Evolutionary conservation across 192 early-diverging fungal species (phyloP).

Genomic region (Lobosporangium transversale): DNA sequence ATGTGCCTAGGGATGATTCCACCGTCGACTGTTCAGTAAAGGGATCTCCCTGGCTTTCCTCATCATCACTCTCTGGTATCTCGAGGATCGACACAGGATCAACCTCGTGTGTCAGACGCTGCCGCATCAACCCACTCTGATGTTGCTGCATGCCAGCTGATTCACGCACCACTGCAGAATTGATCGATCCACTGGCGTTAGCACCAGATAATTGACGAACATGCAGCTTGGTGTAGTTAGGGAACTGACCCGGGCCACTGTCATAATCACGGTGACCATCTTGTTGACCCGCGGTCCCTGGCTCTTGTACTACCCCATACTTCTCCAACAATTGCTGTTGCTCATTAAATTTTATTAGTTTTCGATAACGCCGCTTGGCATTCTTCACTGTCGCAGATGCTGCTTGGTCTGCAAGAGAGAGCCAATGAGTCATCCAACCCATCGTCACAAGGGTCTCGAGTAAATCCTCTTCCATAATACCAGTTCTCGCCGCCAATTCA

Average conservation of each 20-base stretch:
- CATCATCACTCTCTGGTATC: slow-evolving; percentile 29
- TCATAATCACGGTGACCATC: slow-evolving; percentile 14
- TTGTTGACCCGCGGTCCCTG: neutral
- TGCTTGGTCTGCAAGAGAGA: slow-evolving; percentile 3
- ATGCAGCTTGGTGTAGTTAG: neutral
- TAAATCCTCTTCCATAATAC: slow-evolving; percentile 78
- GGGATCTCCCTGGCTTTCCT: slow-evolving; percentile 3
- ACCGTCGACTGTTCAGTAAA: neutral
- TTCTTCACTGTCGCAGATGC: slow-evolving; percentile 1
- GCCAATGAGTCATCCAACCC: slow-evolving; percentile 70
- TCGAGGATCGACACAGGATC: slow-evolving; percentile 35
- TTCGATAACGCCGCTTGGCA: slow-evolving; percentile 30
- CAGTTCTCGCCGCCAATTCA: slow-evolving; percentile 67
- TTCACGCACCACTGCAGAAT: neutral
- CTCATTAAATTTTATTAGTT: slow-evolving; percentile 38
- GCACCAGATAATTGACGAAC: slow-evolving; percentile 4
- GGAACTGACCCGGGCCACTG: slow-evolving; percentile 7
- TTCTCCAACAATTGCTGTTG: slow-evolving; percentile 30
- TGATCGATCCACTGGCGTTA: neutral
- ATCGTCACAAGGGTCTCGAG: slow-evolving; percentile 69
- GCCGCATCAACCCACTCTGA: neutral
- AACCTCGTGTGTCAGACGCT: slow-evolving; percentile 2
- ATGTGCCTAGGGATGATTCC: neutral
- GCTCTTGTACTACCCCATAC: slow-evolving; percentile 5
- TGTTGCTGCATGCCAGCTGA: neutral